A percentile compares a stretch with the other conserved stretches of the same genome.
Evolutionary conservation across 805 yeast genomes (phyloP).

Genomic region (Maudiozyma turicensis): DNA sequence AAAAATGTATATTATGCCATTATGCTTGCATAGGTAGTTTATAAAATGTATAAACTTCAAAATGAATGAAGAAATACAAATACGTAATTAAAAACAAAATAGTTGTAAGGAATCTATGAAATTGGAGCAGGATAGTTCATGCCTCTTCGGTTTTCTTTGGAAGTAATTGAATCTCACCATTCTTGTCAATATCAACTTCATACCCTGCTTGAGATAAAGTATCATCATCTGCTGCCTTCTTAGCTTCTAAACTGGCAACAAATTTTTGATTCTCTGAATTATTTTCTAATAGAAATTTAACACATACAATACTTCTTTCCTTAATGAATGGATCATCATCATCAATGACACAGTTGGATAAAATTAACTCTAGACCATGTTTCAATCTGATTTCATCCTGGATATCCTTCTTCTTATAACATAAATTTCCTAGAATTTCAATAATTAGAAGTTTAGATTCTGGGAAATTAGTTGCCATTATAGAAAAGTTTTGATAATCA

Average conservation of each 20-base stretch:
- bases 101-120: neutral
- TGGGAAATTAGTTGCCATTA: slow-evolving; percentile 41
- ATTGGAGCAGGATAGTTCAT: neutral
- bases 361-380: slow-evolving; percentile 60
- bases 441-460: slow-evolving; percentile 56
- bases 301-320: slow-evolving; percentile 73
- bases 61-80: slow-evolving; percentile 1
- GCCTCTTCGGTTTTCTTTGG: slow-evolving; percentile 4
- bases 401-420: slow-evolving; percentile 39
- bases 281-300: slow-evolving; percentile 54
- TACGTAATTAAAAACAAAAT: neutral
- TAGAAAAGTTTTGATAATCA: slow-evolving; percentile 12
- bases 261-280: slow-evolving; percentile 67
- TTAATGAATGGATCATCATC: slow-evolving; percentile 80
- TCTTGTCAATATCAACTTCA: slow-evolving; percentile 55
- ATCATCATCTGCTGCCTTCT: slow-evolving; percentile 49
- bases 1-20: neutral
- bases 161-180: slow-evolving; percentile 56
- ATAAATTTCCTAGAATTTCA: slow-evolving; percentile 53
- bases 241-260: slow-evolving; percentile 70
- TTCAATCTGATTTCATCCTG: slow-evolving; percentile 60
- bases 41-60: slow-evolving; percentile 1
- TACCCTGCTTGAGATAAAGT: slow-evolving; percentile 64
- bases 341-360: slow-evolving; percentile 79
- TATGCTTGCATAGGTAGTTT: neutral